Conservation (phyloP, 1,284 basidiomycete species). For the Apiotrichum akiyoshidainum region DNA sequence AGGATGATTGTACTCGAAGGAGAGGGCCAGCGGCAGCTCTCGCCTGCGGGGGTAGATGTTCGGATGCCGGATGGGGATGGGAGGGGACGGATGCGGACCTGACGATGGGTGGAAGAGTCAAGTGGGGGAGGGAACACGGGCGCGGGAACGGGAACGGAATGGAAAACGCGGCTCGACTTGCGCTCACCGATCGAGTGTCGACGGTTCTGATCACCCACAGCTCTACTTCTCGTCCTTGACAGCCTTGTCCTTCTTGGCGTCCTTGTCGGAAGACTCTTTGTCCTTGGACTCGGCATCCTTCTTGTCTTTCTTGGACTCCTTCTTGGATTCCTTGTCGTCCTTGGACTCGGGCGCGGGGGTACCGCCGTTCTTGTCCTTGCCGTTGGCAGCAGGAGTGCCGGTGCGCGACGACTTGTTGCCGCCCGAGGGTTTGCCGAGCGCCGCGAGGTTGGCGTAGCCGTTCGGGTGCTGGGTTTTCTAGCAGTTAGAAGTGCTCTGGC, state of each 20-base stretch:
- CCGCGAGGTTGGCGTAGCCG: slow-evolving; percentile 19
- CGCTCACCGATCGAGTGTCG: too few species aligned
- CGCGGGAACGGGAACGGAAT: too few species aligned
- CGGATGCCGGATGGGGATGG: too few species aligned
- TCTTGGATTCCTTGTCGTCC: neutral
- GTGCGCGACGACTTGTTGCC: slow-evolving; percentile 10
- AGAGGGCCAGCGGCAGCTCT: too few species aligned
- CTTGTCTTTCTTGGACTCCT: slow-evolving; percentile 7
- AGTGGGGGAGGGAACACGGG: too few species aligned
- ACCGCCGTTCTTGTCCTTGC: neutral
- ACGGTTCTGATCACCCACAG: too few species aligned
- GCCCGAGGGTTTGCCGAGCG: slow-evolving; percentile 10
- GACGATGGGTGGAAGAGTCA: too few species aligned
- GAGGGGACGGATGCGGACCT: too few species aligned
- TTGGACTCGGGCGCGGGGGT: neutral
- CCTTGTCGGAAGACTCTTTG: slow-evolving; percentile 1
- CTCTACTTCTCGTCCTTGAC: slow-evolving; percentile 3
- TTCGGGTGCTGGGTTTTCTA: slow-evolving; percentile 22
- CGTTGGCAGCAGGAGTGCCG: slow-evolving; percentile 7
- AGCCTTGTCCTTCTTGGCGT: slow-evolving; percentile 7
- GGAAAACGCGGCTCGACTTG: too few species aligned
- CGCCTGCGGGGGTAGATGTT: too few species aligned
- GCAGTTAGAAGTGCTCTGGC: neutral
- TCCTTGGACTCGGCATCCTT: slow-evolving; percentile 1
- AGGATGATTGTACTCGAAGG: too few species aligned